These are phyloP conservation scores for Hericium rajendrae DNA, from an alignment of 768 basidiomycete genomes.

Conservation along the genomic window DNA sequence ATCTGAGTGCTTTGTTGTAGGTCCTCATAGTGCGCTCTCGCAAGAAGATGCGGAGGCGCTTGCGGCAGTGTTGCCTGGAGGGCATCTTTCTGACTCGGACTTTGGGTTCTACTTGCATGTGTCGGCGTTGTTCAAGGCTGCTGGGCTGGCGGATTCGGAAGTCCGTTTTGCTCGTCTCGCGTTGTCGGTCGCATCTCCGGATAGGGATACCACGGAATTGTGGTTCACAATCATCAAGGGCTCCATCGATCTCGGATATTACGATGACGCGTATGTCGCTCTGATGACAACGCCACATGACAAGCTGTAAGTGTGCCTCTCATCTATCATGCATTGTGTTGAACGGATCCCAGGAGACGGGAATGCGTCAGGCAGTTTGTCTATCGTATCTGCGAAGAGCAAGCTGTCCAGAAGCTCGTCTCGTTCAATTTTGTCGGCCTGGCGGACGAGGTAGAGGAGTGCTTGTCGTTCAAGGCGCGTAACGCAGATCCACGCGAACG, in stretches of 20 bases:
- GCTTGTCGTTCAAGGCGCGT: slow-evolving; percentile 85
- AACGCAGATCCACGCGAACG: slow-evolving; percentile 82
- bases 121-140: slow-evolving; percentile 62
- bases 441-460: slow-evolving; percentile 78
- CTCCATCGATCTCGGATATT: slow-evolving; percentile 59
- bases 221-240: slow-evolving; percentile 78
- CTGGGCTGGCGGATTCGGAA: slow-evolving; percentile 46
- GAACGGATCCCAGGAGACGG: slow-evolving; percentile 46
- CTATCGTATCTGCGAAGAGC: slow-evolving; percentile 87
- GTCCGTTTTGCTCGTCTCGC: slow-evolving; percentile 73
- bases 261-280: slow-evolving; percentile 81
- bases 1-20: slow-evolving; percentile 22
- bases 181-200: slow-evolving; percentile 52
- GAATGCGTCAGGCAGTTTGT: slow-evolving; percentile 78
- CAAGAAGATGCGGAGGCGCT: slow-evolving; percentile 59
- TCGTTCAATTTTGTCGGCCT: slow-evolving; percentile 79
- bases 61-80: slow-evolving; percentile 47
- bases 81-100: slow-evolving; percentile 46
- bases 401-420: slow-evolving; percentile 70
- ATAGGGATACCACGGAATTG: slow-evolving; percentile 50
- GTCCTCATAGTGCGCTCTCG: slow-evolving; percentile 39
- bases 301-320: slow-evolving; percentile 77
- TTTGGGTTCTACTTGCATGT: slow-evolving; percentile 73
- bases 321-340: no score
- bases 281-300: slow-evolving; percentile 68